Percentiles rank a stretch among this genome's conserved stretches.
Evolutionary conservation across 768 basidiomycete genomes (phyloP).

Genomic region (Neoboletus brunneissimus): DNA sequence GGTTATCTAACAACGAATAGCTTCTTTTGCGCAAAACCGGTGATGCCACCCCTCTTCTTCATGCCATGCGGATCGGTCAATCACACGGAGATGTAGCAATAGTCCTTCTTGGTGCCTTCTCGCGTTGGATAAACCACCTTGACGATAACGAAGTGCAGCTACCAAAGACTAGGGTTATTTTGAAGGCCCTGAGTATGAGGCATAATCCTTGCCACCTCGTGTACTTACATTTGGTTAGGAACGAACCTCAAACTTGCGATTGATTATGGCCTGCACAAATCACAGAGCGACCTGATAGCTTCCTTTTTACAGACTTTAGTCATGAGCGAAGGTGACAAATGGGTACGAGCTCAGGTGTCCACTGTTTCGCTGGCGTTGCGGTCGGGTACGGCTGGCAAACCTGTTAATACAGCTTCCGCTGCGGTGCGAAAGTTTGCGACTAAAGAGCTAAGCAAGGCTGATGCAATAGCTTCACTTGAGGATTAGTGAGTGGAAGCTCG

Average conservation of each 20-base stretch:
- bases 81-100: slow-evolving; percentile 83
- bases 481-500: slow-evolving; percentile 71
- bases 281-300: slow-evolving; percentile 81
- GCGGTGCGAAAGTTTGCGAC: slow-evolving; percentile 88
- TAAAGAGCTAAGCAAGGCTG: slow-evolving; percentile 75
- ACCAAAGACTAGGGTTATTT: slow-evolving; percentile 62
- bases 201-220: slow-evolving; percentile 73
- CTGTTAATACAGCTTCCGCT: slow-evolving; percentile 69
- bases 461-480: slow-evolving; percentile 76
- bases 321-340: slow-evolving; percentile 94
- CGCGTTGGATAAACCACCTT: slow-evolving; percentile 86
- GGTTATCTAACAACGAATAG: slow-evolving; percentile 33
- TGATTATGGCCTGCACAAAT: slow-evolving; percentile 77
- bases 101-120: slow-evolving; percentile 84
- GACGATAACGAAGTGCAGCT: slow-evolving; percentile 74
- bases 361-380: slow-evolving; percentile 69
- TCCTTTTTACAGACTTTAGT: slow-evolving; percentile 93
- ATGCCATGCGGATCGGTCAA: slow-evolving; percentile 80
- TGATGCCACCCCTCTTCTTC: slow-evolving; percentile 83
- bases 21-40: slow-evolving; percentile 83
- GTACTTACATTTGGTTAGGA: slow-evolving; percentile 64
- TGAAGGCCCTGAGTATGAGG: slow-evolving; percentile 75
- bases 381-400: slow-evolving; percentile 62
- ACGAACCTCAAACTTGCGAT: slow-evolving; percentile 90
- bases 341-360: slow-evolving; percentile 72